Evolutionary conservation across 169 alveolate genomes (phyloP).

Genomic region (Plasmodium gonderi): DNA sequence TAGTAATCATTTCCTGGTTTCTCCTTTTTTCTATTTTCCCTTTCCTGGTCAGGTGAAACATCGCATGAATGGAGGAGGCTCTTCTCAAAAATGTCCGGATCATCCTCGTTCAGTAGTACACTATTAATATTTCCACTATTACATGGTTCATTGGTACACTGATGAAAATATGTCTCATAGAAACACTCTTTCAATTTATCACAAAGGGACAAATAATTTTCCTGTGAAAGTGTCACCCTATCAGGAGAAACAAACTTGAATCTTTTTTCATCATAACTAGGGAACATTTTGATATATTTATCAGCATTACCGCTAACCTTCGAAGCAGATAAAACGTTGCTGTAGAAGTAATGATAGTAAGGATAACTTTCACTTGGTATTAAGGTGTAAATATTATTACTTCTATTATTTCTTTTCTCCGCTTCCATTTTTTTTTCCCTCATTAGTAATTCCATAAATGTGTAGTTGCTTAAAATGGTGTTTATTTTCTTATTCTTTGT

Average conservation of each 20-base stretch:
- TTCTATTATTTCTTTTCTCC: background rate
- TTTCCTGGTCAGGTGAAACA: background rate
- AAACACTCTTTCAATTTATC: slow-evolving; percentile 15
- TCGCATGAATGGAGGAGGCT: background rate
- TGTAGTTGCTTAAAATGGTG: slow-evolving; percentile 28
- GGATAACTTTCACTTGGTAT: slow-evolving; percentile 58
- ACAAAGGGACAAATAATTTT: slow-evolving; percentile 19
- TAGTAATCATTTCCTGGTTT: background rate
- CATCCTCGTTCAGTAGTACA: no score
- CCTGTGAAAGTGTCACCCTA: background rate
- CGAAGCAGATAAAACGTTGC: slow-evolving; percentile 4
- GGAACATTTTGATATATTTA: background rate
- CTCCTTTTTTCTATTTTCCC: background rate
- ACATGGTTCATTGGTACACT: background rate
- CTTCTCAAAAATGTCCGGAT: background rate
- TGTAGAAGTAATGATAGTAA: slow-evolving; percentile 59
- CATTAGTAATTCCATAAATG: slow-evolving; percentile 18
- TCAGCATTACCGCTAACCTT: background rate
- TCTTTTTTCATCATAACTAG: background rate
- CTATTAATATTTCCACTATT: background rate
- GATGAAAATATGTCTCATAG: slow-evolving; percentile 6
- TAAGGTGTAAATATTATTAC: background rate
- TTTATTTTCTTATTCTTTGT: slow-evolving; percentile 24
- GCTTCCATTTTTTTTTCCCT: slow-evolving; percentile 3
- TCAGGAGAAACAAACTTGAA: background rate